Evolutionary conservation across 495 filamentous ascomycete genomes (phyloP), one percentile per base, ranked within the genome.

Genomic region (Chlorociboria aeruginascens): DNA sequence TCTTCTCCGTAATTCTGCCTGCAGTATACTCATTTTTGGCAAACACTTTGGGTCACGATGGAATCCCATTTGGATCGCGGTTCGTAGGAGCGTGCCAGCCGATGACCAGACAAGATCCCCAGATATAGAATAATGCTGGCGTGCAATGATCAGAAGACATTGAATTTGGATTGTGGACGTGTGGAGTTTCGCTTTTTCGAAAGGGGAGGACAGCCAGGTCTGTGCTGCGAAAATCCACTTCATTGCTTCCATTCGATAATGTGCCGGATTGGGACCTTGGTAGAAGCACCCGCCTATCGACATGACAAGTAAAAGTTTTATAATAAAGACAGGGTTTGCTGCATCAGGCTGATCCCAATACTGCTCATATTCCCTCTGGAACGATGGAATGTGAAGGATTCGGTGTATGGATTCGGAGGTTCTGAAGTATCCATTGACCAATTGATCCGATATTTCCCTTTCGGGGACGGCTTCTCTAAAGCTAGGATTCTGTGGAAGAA

Each of bases 1-100:
- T 16, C 79, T 63, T 40, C 79, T 69, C 3, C 77, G 73, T 25
- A 78, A 43, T 49, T 83, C 78, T 4, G 65, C 66, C 49, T 73
- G 69, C 14, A 75, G 64, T 0, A 62, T 35, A 1, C 68, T 51
- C 62, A 73, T 71, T 30, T 58, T 58, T 1, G 63, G 66, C 40
- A 78, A 72, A 32, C 71, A 62, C 14, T 64, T 64, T 0, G 79
- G 79, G 51, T 79, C 74, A 4, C 73, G 72, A 51, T 83, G 76
- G 12, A 81, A 48, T 2, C 76, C 75, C 59, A 81, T 75, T 11
- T 68, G 68, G 66, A 78, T 78, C 7, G 76, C 74, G 17, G 59
- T 68, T n/a, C 70, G 68, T 17, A 78, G 57, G 0, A 82, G 57
- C 0, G 74, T 71, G 0, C 78, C 77, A 17, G 65, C 67, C 1